These are phyloP conservation scores for Aspergillus haitiensis DNA, from an alignment of 495 filamentous ascomycete genomes.

Conservation along the genomic window DNA sequence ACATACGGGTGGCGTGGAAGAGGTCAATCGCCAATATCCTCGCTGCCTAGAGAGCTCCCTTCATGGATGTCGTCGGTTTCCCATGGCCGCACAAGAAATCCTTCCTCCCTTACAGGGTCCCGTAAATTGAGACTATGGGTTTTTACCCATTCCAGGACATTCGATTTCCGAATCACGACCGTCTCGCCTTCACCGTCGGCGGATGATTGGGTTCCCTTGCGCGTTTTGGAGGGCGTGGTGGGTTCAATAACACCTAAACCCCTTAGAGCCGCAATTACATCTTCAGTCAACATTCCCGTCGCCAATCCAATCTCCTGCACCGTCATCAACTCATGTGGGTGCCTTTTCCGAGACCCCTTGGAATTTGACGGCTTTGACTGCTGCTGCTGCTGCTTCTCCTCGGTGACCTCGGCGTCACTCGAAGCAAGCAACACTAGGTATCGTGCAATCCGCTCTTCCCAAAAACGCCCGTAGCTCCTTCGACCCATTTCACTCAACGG, in stretches of 20 bases:
- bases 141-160: slow-evolving; percentile 48
- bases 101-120: slow-evolving; percentile 51
- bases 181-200: slow-evolving; percentile 34
- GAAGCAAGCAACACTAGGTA: slow-evolving; percentile 50
- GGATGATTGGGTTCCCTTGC: slow-evolving; percentile 30
- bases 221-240: slow-evolving; percentile 47
- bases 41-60: slow-evolving; percentile 11
- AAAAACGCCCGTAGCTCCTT: slow-evolving; percentile 77
- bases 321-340: slow-evolving; percentile 44
- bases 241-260: slow-evolving; percentile 73
- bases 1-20: background rate
- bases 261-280: slow-evolving; percentile 74
- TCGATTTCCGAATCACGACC: slow-evolving; percentile 46
- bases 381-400: slow-evolving; percentile 33
- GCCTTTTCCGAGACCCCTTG: slow-evolving; percentile 36
- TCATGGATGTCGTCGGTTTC: slow-evolving; percentile 21
- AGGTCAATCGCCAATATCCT: slow-evolving; percentile 18
- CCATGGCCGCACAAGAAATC: slow-evolving; percentile 42
- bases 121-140: slow-evolving; percentile 39
- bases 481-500: slow-evolving; percentile 82
- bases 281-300: slow-evolving; percentile 80
- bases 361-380: slow-evolving; percentile 21
- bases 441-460: slow-evolving; percentile 76
- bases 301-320: slow-evolving; percentile 58
- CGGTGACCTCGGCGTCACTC: slow-evolving; percentile 25